Evolutionary conservation across 2,329 filamentous ascomycete species (phyloP), one percentile per base, ranked within the genome.

Genomic region (Exophiala sp.): DNA sequence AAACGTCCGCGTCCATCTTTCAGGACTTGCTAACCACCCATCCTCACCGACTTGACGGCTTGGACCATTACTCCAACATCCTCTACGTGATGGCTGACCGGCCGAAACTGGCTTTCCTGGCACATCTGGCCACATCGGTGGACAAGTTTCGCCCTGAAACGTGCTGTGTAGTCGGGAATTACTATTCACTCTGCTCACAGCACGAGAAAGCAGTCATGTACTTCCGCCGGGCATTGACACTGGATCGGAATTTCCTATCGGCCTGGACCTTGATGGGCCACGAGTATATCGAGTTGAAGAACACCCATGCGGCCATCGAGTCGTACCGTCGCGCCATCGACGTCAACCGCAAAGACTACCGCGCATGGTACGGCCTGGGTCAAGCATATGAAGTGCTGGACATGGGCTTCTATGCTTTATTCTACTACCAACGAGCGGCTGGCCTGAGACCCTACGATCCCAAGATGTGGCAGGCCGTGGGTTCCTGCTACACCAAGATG

Each of bases 201-300:
- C 93, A 98, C 66, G 93, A 98, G 66, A 98, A 98, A 65, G 91
- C 93, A 0, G 90, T 98, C 46, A 89, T 96, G 71, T 97, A 97
- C 69, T 98, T 98, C 73, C 85, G 93, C 2, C 84, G 93, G 18
- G 93, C 93, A 0, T 71, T 98, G 16, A 94, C 88, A 0, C 75
- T 98, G 0, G 93, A 98, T 65, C 83, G 91, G 8, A 85, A 83
- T 21, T 98, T 93, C 65, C 77, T 96, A 13, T 94, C 89, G 0
- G 93, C 93, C 1, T 98, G 93, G 93, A 98, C 93, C 0, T 75
- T 98, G 1, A 97, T 98, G 91, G 93, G 93, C 1, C 93, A 98
- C 67, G 93, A 98, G 67, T 98, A 96, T 61, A 89, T 97, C 46
- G 93, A 98, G 68, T 82, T 98, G 69, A 98, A 97, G 65, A 98